phyloP scores from a whole-genome alignment of 176 grass and related monocot genomes.

The Musa beccarii region DNA sequence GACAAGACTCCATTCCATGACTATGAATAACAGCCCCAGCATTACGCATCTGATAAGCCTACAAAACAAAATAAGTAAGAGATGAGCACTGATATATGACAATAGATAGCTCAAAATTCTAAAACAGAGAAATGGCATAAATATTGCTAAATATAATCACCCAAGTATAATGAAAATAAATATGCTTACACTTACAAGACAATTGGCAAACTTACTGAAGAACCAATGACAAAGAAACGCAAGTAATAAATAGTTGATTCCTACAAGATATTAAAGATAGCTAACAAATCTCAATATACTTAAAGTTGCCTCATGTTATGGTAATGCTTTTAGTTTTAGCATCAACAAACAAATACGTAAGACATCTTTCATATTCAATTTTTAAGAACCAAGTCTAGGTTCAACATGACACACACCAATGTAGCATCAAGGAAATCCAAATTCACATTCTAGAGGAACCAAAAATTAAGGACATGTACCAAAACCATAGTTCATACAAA shows the following conservation, averaged over 20 bases:
- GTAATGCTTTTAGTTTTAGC: neutral
- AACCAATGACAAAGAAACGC: neutral
- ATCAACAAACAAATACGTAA: neutral
- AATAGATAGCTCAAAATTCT: neutral
- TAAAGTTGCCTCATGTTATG: neutral
- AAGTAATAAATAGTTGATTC: too few relatives aligned
- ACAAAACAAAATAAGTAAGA: slow-evolving; percentile 13
- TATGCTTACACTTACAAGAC: neutral
- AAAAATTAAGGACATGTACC: neutral
- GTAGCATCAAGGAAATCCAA: neutral
- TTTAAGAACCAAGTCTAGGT: too few relatives aligned
- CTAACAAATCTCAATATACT: neutral
- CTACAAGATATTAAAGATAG: neutral
- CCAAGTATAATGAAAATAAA: neutral
- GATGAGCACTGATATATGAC: neutral
- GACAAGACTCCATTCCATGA: slow-evolving; percentile 92
- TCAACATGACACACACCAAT: neutral
- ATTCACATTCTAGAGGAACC: neutral
- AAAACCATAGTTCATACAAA: neutral
- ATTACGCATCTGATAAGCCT: slow-evolving; percentile 85
- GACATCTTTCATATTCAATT: too few relatives aligned
- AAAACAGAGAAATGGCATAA: neutral
- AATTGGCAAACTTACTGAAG: too few relatives aligned
- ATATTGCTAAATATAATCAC: neutral
- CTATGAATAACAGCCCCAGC: slow-evolving; percentile 98